Evolutionary conservation across 148 eudicot species (phyloP).

Genomic region (Fallopia convolvulus): DNA sequence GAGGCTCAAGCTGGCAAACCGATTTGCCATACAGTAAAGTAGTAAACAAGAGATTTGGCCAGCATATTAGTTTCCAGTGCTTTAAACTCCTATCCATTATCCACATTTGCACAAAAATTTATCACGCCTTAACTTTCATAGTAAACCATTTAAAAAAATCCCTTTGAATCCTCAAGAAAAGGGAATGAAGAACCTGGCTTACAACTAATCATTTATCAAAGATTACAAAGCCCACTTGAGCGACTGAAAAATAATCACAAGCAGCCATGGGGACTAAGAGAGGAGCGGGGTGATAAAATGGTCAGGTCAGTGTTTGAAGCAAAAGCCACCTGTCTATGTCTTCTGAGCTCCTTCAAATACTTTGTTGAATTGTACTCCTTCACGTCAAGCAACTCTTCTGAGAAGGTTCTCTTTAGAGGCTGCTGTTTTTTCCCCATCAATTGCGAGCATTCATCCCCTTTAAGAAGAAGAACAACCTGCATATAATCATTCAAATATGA

Average conservation of each 20-base stretch:
- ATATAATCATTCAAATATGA: background rate
- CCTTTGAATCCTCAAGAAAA: background rate
- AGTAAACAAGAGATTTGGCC: no score
- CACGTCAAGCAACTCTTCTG: slow-evolving; percentile 59
- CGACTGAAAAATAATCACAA: background rate
- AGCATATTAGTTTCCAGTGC: no score
- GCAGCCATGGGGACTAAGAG: background rate
- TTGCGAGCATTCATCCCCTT: slow-evolving; percentile 31
- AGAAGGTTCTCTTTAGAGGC: slow-evolving; percentile 46
- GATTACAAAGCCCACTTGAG: background rate
- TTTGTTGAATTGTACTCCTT: slow-evolving; percentile 71
- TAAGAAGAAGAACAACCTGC: slow-evolving; percentile 49
- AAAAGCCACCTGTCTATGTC: slow-evolving; percentile 43
- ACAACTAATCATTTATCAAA: background rate
- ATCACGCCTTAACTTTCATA: background rate
- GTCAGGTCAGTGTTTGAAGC: background rate
- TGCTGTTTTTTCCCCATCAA: slow-evolving; percentile 18
- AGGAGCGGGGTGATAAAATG: background rate
- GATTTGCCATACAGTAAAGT: no score
- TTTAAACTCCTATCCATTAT: no score
- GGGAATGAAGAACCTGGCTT: background rate
- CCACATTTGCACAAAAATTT: background rate
- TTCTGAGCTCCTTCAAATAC: slow-evolving; percentile 35
- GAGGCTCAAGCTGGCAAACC: no score
- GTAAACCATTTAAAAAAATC: background rate